A percentile compares a stretch with the other conserved stretches of the same genome.
These are phyloP conservation scores for Trichoderma sp. DNA, from an alignment of 2,329 filamentous ascomycete genomes.

Conservation along the genomic window DNA sequence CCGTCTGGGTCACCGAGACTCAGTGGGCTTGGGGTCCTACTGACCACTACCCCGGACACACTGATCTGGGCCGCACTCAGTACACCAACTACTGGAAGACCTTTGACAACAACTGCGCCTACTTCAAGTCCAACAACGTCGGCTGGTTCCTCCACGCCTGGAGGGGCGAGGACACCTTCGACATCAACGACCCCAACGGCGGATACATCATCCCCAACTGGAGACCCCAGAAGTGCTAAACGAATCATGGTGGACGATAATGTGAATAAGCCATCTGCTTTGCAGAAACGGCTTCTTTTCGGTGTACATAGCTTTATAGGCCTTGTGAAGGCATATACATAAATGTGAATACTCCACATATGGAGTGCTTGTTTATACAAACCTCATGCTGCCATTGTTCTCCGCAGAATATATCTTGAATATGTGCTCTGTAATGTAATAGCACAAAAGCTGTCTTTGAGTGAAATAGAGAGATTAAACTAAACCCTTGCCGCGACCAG, in stretches of 20 bases:
- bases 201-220: slow-evolving; percentile 27
- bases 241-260: not conserved
- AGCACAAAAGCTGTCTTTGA: not conserved
- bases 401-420: not conserved
- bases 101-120: slow-evolving; percentile 26
- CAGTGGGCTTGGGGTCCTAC: slow-evolving; percentile 28
- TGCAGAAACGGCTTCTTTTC: not conserved
- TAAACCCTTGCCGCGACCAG: slow-evolving; percentile 47
- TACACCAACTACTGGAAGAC: slow-evolving; percentile 27
- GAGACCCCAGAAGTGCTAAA: slow-evolving; percentile 24
- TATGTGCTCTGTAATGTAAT: too few relatives aligned
- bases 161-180: slow-evolving; percentile 26
- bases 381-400: not conserved
- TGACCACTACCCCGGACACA: slow-evolving; percentile 24
- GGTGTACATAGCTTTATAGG: slow-evolving; percentile 9
- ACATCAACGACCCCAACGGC: slow-evolving; percentile 25
- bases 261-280: not conserved
- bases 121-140: slow-evolving; percentile 24
- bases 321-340: not conserved
- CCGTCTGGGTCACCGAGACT: slow-evolving; percentile 25
- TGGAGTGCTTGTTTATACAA: not conserved
- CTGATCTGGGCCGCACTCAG: slow-evolving; percentile 23
- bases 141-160: slow-evolving; percentile 29
- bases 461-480: too few relatives aligned
- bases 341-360: not conserved